A percentile compares a stretch with the other conserved stretches of the same genome.
phyloP scores from a whole-genome alignment of 2,329 filamentous ascomycete genomes.

The Fusarium irregulare region DNA sequence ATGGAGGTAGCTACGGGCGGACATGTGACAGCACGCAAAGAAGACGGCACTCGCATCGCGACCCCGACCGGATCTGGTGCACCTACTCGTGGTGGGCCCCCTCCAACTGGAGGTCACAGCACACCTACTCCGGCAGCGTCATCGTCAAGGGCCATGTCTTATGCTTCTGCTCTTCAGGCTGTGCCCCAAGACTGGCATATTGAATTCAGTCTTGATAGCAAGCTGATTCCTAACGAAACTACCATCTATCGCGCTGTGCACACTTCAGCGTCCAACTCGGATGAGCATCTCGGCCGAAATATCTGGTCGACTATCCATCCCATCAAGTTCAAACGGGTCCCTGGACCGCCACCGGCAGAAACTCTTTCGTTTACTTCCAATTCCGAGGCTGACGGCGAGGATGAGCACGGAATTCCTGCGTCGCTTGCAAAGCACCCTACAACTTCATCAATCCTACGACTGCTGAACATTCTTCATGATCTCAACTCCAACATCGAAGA shows the following conservation, averaged over 20 bases:
- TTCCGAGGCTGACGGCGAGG: slow-evolving; percentile 62
- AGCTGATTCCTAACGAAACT: slow-evolving; percentile 87
- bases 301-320: slow-evolving; percentile 93
- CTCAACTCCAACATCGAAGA: slow-evolving; percentile 95
- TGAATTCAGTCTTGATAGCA: slow-evolving; percentile 88
- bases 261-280: slow-evolving; percentile 61
- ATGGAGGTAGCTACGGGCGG: slow-evolving; percentile 88
- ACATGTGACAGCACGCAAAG: slow-evolving; percentile 89
- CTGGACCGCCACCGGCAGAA: slow-evolving; percentile 83
- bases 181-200: slow-evolving; percentile 96
- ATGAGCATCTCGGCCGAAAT: slow-evolving; percentile 77
- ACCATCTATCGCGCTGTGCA: slow-evolving; percentile 97
- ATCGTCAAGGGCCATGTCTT: slow-evolving; percentile 77
- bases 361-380: slow-evolving; percentile 67
- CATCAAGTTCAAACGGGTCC: slow-evolving; percentile 89
- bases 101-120: slow-evolving; percentile 54
- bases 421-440: slow-evolving; percentile 86
- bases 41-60: slow-evolving; percentile 87
- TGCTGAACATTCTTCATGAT: slow-evolving; percentile 91
- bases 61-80: slow-evolving; percentile 75
- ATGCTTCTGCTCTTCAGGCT: slow-evolving; percentile 84
- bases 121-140: slow-evolving; percentile 64
- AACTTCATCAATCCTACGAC: slow-evolving; percentile 85
- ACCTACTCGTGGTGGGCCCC: slow-evolving; percentile 56
- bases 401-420: slow-evolving; percentile 73